Percentiles rank a stretch among this genome's conserved stretches.
phyloP scores from a whole-genome alignment of 345 rosid genomes.

The Turnera subulata region DNA sequence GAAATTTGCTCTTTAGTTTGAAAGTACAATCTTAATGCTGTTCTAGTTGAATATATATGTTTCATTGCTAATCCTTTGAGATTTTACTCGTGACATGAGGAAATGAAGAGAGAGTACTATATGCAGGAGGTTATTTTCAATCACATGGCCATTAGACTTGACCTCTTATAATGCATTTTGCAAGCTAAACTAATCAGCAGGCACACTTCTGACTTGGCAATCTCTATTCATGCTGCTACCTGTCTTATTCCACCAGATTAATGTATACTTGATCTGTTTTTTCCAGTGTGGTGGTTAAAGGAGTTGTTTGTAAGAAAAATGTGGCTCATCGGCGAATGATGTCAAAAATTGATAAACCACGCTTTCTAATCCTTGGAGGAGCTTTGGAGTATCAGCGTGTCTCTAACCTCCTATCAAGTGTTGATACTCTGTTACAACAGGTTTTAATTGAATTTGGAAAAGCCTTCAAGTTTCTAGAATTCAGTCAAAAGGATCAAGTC shows the following conservation, averaged over 20 bases:
- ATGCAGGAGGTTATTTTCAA: too few species aligned
- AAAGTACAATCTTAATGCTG: too few species aligned
- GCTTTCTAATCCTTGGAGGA: constrained; percentile 16
- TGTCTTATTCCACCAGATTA: neutral
- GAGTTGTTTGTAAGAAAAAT: constrained; percentile 98
- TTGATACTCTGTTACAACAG: constrained; percentile 28
- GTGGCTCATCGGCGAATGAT: constrained; percentile 94
- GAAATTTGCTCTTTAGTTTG: too few species aligned
- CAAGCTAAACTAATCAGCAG: too few species aligned
- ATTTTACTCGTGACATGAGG: too few species aligned
- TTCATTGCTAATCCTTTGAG: too few species aligned
- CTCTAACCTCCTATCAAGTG: constrained; percentile 22
- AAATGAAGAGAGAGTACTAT: too few species aligned
- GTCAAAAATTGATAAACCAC: constrained; percentile 40
- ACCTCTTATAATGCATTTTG: too few species aligned
- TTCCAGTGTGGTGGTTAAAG: constrained; percentile 69
- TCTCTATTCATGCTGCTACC: constrained; percentile 10
- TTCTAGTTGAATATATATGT: too few species aligned
- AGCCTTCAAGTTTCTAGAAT: neutral
- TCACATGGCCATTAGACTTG: too few species aligned
- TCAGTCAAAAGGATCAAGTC: neutral
- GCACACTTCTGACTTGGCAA: too few species aligned
- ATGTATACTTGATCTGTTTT: constrained; percentile 24
- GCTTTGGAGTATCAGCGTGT: constrained; percentile 24
- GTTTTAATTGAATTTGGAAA: constrained; percentile 12